Conservation (phyloP, 139 green algal species). For the Volvox reticuliferus region DNA sequence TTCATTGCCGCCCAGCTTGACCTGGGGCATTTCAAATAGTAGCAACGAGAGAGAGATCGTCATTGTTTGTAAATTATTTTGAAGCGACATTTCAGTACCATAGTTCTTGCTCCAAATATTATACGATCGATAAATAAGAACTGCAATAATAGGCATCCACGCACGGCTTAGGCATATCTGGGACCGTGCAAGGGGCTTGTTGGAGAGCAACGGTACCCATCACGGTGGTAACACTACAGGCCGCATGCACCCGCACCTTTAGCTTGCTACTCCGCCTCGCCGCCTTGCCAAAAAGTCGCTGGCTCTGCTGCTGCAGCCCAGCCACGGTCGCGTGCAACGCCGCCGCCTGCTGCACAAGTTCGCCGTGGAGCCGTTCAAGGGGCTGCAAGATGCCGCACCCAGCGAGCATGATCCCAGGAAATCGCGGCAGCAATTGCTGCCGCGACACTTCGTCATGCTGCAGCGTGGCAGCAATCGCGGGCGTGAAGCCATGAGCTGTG, state of each 20-base stretch:
- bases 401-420: neutral
- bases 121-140: too few relatives aligned
- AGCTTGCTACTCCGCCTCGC: neutral
- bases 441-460: neutral
- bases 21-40: neutral
- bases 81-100: too few relatives aligned
- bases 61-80: too few relatives aligned
- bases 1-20: neutral
- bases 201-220: too few relatives aligned
- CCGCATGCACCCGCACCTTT: neutral
- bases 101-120: too few relatives aligned
- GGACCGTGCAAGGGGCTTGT: too few relatives aligned
- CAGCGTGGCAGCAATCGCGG: neutral
- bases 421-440: neutral
- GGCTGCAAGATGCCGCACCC: neutral
- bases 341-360: constrained; percentile 16
- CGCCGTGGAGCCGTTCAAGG: constrained; percentile 25
- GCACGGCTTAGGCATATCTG: too few relatives aligned
- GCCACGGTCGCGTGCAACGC: neutral
- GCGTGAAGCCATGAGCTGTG: neutral
- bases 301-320: constrained; percentile 13
- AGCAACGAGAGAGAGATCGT: too few relatives aligned
- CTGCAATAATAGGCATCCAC: too few relatives aligned
- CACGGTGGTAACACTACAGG: too few relatives aligned
- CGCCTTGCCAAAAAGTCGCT: constrained; percentile 32